Base-by-base conservation (phyloP, 257 asterid species). In the Rubia yunnanensis region DNA sequence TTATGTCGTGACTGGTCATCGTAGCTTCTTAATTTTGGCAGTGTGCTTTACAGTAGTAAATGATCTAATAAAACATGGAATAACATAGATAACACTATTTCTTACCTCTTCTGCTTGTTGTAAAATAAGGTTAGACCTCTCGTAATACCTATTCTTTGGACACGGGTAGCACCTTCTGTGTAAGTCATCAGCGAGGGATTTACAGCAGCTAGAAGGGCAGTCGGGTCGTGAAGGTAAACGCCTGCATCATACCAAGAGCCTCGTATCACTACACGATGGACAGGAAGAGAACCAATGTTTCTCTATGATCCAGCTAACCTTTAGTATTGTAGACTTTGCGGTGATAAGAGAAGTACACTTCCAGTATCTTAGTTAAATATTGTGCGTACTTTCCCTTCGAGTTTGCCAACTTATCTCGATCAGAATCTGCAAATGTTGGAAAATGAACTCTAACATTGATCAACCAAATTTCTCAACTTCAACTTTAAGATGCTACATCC, bases 141-240 rank as follows among this genome's bases (percentile, higher is more conserved):
- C 8, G 95, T 82, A 76, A 92, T 87, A 70, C 99, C 99, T 39
- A 60, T 76, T 10, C 89, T 88, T 73, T 92, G 99, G 72, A 92
- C 97, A 63, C 97, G 91, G 35, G 88, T 94, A 67, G 70, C 94
- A 2, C 99, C 99, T 81, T 92, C 96, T 62, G 86, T 78, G 56
- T 70, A 89, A 55, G 99, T 89, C 63, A 92, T 56, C 63, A 92
- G 83, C 4, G 96, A 87, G 56, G 99, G 94, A 84, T 87, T 68
- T 30, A 89, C 81, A 39, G 99, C 99, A 79, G 95, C 97, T 68
- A 92, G 88, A 76, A 92, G 49, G 38, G 97, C 85, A 15, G 96
- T 77, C 13, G 97, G 97, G 69, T 92, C 99, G 27, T 92, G 99
- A 75, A 92, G 99, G 71, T 89, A 92, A 53, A 92, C 97, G 39